Conservation (phyloP, 352 stramenopile genomes). For the Saprolegnia diclina region DNA sequence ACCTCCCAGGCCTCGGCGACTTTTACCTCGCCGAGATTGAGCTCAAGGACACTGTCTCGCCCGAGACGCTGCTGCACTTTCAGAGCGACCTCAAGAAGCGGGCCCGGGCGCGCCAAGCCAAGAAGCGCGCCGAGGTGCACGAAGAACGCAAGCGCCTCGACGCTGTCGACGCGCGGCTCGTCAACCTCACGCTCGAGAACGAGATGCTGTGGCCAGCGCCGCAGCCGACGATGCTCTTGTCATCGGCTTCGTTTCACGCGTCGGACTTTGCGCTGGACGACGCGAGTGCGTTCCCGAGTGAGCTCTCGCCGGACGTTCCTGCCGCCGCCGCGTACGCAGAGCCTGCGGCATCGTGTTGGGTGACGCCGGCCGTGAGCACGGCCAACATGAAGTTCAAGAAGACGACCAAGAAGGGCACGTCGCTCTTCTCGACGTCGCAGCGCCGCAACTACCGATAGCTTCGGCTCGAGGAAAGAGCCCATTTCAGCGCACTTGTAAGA, state of each 20-base stretch:
- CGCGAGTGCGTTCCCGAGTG: too few species aligned
- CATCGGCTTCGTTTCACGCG: too few species aligned
- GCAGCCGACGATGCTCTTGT: not conserved
- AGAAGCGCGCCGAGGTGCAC: conserved; percentile 41
- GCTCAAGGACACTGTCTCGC: conserved; percentile 58
- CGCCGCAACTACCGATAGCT: conserved; percentile 22
- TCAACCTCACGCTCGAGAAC: conserved; percentile 23
- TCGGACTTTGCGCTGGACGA: too few species aligned
- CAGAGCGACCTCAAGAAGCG: conserved; percentile 72
- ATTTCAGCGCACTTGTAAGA: too few species aligned
- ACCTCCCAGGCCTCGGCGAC: conserved; percentile 80
- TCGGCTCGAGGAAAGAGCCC: too few species aligned
- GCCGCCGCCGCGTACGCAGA: not conserved
- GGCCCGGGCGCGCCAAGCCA: conserved; percentile 46
- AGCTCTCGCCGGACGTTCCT: too few species aligned
- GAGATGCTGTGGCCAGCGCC: conserved; percentile 15
- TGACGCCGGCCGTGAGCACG: conserved; percentile 4
- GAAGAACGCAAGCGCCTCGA: conserved; percentile 34
- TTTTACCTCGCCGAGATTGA: conserved; percentile 87
- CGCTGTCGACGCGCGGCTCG: conserved; percentile 37
- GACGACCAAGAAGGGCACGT: conserved; percentile 21
- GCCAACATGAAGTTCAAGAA: conserved; percentile 21
- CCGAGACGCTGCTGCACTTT: conserved; percentile 55
- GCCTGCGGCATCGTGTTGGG: not conserved
- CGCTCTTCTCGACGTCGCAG: conserved; percentile 23